Evolutionary conservation across 2,329 filamentous ascomycete genomes (phyloP).

Genomic region (Diaporthe ilicicola): DNA sequence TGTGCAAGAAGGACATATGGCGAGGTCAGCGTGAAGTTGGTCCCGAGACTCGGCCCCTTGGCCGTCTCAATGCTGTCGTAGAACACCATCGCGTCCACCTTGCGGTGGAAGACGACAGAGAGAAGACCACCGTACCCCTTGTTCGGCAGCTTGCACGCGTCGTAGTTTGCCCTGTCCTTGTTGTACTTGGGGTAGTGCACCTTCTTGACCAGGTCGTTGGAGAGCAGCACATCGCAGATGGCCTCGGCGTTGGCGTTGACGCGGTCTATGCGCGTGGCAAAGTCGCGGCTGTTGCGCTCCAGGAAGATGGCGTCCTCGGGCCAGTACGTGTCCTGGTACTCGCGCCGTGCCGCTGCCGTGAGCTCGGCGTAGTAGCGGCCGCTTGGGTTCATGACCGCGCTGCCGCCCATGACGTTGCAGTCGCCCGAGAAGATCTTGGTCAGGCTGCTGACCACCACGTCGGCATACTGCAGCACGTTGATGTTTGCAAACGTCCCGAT

Average conservation of each 20-base stretch:
- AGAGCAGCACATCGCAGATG: constrained; percentile 76
- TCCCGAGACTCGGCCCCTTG: constrained; percentile 94
- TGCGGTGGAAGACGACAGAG: constrained; percentile 80
- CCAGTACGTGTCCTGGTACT: constrained; percentile 93
- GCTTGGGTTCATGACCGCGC: constrained; percentile 70
- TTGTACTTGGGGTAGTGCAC: constrained; percentile 90
- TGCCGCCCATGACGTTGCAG: constrained; percentile 97
- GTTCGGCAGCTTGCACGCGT: constrained; percentile 74
- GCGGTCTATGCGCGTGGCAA: constrained; percentile 80
- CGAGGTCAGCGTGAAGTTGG: constrained; percentile 93
- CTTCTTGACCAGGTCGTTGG: constrained; percentile 71
- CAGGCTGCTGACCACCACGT: constrained; percentile 92
- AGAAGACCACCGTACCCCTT: constrained; percentile 92
- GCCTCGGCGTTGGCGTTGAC: constrained; percentile 88
- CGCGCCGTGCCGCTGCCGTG: constrained; percentile 69
- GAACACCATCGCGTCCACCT: constrained; percentile 78
- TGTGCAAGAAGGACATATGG: constrained; percentile 94
- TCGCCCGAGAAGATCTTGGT: constrained; percentile 98
- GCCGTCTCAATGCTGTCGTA: constrained; percentile 87
- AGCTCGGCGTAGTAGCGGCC: constrained; percentile 75
- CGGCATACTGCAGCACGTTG: constrained; percentile 87
- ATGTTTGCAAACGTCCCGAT: constrained; percentile 97
- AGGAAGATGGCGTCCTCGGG: constrained; percentile 93
- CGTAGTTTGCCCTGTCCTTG: constrained; percentile 76
- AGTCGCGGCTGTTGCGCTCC: constrained; percentile 95